phyloP scores from a whole-genome alignment of 73 alveolate genomes.

The Breviolum minutum region DNA sequence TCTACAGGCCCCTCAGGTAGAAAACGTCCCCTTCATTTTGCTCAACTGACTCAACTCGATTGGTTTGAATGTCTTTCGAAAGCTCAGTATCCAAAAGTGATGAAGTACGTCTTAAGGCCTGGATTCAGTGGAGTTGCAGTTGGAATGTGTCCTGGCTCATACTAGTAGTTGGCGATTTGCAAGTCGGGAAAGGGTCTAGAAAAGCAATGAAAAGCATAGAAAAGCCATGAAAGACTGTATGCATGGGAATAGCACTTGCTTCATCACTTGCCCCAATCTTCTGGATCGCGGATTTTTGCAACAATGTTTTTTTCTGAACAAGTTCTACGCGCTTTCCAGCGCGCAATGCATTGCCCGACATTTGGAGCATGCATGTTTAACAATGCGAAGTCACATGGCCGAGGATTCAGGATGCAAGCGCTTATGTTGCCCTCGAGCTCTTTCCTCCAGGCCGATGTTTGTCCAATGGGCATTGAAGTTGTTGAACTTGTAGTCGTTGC shows the following conservation, averaged over 20 bases:
- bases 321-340: too few species aligned
- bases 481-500: background rate
- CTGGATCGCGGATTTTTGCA: too few species aligned
- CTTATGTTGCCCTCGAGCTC: conserved; percentile 58
- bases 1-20: conserved; percentile 23
- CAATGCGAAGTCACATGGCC: background rate
- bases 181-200: too few species aligned
- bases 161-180: too few species aligned
- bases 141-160: conserved; percentile 35
- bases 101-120: background rate
- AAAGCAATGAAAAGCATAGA: background rate
- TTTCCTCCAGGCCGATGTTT: conserved; percentile 55
- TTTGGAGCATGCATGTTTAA: too few species aligned
- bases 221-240: background rate
- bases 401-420: conserved; percentile 67
- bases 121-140: conserved; percentile 76
- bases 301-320: too few species aligned
- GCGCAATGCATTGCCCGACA: too few species aligned
- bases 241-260: too few species aligned
- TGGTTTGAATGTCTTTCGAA: too few species aligned
- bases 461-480: background rate
- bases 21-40: background rate
- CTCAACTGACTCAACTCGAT: too few species aligned
- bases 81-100: too few species aligned
- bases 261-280: too few species aligned